Base-by-base conservation (phyloP, 2,329 filamentous ascomycete genomes). In the Aspergillus udagawae region DNA sequence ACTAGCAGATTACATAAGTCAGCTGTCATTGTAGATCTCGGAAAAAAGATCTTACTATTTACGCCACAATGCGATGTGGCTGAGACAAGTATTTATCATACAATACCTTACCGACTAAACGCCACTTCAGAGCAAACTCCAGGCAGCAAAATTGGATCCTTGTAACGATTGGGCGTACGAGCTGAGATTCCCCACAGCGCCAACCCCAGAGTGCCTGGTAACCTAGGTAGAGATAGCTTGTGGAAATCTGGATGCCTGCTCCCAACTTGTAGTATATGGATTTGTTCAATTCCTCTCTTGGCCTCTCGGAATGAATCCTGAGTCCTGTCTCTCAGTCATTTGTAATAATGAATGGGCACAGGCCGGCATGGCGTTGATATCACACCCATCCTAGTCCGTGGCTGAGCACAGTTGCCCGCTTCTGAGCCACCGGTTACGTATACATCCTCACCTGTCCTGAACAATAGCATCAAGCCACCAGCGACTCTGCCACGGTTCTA, bases 401-500 rank as follows among this genome's bases (percentile, higher is more conserved):
- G n/a, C 57, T 58, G 52, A 44, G 49, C 56, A 59, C 29, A 21
- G 53, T 51, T 32, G 32, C 27, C 25, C 41, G 42, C 20, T 20
- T 54, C 48, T 53, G 51, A 58, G 59, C 55, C 55, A 54, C 52
- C 44, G 12, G 58, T 64, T 61, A 60, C 62, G 58, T 61, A 59
- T 59, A 58, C 58, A 51, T 50, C 50, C 38, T 32, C 38, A 54
- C 32, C 52, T 51, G 51, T 54, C 53, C 49, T 41, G 53, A 61
- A 56, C 55, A 45, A 60, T 23, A 47, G 20, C 21, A 27, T 23
- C 21, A 17, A 47, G 44, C 44, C 53, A 50, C 51, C 60, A 41
- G 20, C 55, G 38, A 17, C 27, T 20, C 48, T 51, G 41, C 48
- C 48, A 53, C 41, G 50, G 48, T 38, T 49, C 56, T 60, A 56